A percentile compares a stretch with the other conserved stretches of the same genome.
Conservation (phyloP, 2,329 filamentous ascomycete species). For the Penicillium olsonii region DNA sequence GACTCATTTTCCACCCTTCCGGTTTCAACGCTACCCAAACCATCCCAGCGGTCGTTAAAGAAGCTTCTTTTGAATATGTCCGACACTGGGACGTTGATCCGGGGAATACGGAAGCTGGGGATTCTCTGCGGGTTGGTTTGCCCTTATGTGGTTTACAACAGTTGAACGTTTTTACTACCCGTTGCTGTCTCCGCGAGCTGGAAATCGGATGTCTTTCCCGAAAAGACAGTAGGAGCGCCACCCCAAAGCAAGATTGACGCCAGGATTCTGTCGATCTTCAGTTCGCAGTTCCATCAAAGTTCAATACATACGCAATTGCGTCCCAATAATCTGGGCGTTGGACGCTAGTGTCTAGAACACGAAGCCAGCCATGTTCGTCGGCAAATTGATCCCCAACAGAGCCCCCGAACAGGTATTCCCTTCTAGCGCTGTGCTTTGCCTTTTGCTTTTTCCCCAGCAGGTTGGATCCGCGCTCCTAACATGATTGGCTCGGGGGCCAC, state of each 20-base stretch:
- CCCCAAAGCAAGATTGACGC: not conserved
- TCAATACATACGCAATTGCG: not conserved
- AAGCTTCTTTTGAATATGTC: slow-evolving; percentile 24
- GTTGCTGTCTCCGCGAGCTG: not conserved
- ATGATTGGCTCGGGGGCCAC: slow-evolving; percentile 20
- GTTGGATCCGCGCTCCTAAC: slow-evolving; percentile 5
- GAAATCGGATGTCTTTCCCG: not conserved
- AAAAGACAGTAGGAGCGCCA: not conserved
- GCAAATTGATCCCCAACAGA: not conserved
- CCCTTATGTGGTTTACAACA: not conserved
- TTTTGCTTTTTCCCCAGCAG: slow-evolving; percentile 14
- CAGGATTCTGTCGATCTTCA: not conserved
- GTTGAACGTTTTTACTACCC: not conserved
- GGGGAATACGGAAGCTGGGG: slow-evolving; percentile 3
- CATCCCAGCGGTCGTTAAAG: slow-evolving; percentile 20
- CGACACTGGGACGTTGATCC: slow-evolving; percentile 4
- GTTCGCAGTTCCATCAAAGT: not conserved
- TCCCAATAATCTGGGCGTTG: not conserved
- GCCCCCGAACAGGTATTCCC: not conserved
- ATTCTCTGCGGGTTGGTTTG: not conserved
- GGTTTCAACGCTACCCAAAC: slow-evolving; percentile 24
- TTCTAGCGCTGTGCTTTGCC: not conserved
- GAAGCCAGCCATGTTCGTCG: slow-evolving; percentile 16
- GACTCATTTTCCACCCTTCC: slow-evolving; percentile 17
- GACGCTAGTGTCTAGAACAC: slow-evolving; percentile 12